Evolutionary conservation across 176 grass and related monocot species (phyloP).

Genomic region (Carex kokanica): DNA sequence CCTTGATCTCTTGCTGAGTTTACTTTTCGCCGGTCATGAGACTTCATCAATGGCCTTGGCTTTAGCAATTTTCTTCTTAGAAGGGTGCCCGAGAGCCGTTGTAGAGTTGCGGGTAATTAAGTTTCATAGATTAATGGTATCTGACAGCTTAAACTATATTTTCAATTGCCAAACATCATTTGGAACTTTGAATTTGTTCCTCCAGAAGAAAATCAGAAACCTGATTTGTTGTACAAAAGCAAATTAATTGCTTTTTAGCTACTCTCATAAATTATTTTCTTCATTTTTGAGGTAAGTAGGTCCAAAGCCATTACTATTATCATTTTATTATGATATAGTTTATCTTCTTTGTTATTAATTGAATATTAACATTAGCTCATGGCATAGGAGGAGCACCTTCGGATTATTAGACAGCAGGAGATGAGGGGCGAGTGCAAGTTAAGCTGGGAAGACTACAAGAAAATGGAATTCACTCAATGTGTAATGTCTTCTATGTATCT

Average conservation of each 20-base stretch:
- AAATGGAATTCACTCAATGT: conserved; percentile 98
- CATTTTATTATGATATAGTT: background rate
- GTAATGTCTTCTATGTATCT: conserved; percentile 54
- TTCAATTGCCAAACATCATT: background rate
- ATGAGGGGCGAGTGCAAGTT: conserved; percentile 44
- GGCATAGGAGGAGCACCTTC: conserved; percentile 67
- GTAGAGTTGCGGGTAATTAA: conserved; percentile 51
- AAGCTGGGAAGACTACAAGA: conserved; percentile 97
- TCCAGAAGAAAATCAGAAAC: background rate
- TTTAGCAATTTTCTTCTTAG: conserved; percentile 81
- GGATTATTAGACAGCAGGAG: conserved; percentile 56
- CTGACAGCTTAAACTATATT: background rate
- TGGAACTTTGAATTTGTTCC: background rate
- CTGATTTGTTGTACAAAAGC: background rate
- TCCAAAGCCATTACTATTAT: background rate
- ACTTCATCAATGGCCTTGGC: conserved; percentile 87
- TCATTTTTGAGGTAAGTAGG: background rate
- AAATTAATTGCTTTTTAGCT: background rate
- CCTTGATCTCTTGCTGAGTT: conserved; percentile 81
- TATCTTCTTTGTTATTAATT: background rate
- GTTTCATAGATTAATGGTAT: background rate
- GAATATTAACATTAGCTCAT: background rate
- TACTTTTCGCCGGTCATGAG: conserved; percentile 93
- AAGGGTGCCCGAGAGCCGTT: conserved; percentile 69
- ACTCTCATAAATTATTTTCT: background rate